A percentile compares a stretch with the other conserved stretches of the same genome.
These are phyloP conservation scores for Corymbia maculata DNA, from an alignment of 345 rosid genomes.

Conservation along the genomic window DNA sequence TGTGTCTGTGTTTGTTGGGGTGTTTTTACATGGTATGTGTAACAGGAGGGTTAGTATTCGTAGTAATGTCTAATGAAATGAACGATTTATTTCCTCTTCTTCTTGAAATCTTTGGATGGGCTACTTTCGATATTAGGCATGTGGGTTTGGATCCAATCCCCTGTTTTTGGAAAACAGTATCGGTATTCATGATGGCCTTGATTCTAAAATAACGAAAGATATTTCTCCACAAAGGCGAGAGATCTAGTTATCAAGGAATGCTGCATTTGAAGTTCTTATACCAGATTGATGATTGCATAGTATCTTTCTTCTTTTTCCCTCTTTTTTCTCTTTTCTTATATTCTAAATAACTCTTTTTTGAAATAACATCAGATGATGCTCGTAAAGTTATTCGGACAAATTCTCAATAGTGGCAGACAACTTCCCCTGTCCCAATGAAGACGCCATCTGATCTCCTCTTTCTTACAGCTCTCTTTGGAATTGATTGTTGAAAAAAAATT, in stretches of 20 bases:
- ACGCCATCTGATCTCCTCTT: not conserved
- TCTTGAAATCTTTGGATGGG: not conserved
- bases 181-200: conserved; percentile 6
- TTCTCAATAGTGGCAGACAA: not conserved
- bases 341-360: not conserved
- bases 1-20: not conserved
- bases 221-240: not conserved
- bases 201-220: conserved; percentile 7
- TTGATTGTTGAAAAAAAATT: not conserved
- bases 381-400: not conserved
- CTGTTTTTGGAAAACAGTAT: conserved; percentile 4
- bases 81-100: not conserved
- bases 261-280: not conserved
- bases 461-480: not conserved
- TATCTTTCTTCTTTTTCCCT: not conserved
- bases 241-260: not conserved
- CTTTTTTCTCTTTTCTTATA: not conserved
- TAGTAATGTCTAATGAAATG: not conserved
- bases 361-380: not conserved
- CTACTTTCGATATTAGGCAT: not conserved
- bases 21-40: not conserved
- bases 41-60: not conserved
- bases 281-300: not conserved
- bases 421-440: not conserved
- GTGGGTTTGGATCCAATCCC: conserved; percentile 19